Evolutionary conservation across 768 basidiomycete species (phyloP).

Genomic region (Mycena olivaceomarginata): DNA sequence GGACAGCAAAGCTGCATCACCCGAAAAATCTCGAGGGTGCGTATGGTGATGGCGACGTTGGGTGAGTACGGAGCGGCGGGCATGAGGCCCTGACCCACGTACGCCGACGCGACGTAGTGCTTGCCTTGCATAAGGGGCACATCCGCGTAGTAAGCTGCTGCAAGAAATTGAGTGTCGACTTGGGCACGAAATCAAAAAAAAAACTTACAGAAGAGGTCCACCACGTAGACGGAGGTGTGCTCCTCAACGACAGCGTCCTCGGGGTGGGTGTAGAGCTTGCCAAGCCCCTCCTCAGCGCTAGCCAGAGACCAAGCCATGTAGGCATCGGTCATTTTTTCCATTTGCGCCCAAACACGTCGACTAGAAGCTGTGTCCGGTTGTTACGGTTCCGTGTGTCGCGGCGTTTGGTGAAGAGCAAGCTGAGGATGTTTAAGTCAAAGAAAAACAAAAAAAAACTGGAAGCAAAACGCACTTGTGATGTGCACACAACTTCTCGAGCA

Average conservation of each 20-base stretch:
- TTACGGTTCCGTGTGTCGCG: neutral
- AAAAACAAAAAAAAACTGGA: neutral
- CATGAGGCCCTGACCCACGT: neutral
- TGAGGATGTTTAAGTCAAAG: neutral
- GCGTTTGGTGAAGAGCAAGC: neutral
- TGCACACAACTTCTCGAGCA: neutral
- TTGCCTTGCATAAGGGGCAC: neutral
- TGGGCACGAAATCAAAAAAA: neutral
- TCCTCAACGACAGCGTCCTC: neutral
- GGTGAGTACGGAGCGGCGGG: neutral
- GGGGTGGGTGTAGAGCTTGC: neutral
- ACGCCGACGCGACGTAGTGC: neutral
- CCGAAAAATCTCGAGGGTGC: neutral
- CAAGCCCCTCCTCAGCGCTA: neutral
- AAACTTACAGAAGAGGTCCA: neutral
- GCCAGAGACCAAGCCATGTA: neutral
- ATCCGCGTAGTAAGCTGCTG: neutral
- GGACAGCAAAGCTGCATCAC: neutral
- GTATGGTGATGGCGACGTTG: neutral
- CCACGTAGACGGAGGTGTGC: neutral
- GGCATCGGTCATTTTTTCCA: slow-evolving; percentile 11
- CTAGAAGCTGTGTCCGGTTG: neutral
- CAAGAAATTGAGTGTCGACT: neutral
- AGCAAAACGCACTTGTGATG: neutral
- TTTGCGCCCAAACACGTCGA: neutral